Evolutionary conservation across 495 filamentous ascomycete species (phyloP).

Genomic region (Neurospora sp.): DNA sequence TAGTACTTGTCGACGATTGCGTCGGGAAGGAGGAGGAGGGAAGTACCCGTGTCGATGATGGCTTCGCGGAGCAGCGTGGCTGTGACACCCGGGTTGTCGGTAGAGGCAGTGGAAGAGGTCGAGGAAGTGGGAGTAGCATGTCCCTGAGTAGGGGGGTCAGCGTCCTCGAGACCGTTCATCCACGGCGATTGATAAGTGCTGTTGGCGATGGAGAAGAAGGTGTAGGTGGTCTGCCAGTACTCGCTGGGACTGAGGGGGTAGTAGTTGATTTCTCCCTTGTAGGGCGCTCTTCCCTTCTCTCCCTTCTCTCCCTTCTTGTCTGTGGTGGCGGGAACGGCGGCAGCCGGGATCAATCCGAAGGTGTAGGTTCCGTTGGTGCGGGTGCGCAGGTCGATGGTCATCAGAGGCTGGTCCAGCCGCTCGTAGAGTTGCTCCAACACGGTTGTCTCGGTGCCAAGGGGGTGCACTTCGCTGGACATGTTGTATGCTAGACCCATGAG

Average conservation of each 20-base stretch:
- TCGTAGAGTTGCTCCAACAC: constrained; percentile 58
- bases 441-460: constrained; percentile 40
- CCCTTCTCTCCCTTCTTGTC: constrained; percentile 24
- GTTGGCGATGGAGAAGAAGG: constrained; percentile 44
- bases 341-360: constrained; percentile 52
- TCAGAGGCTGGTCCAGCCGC: constrained; percentile 38
- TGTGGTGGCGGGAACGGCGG: neutral
- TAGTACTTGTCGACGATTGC: constrained; percentile 53
- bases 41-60: constrained; percentile 70
- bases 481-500: constrained; percentile 25
- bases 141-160: neutral
- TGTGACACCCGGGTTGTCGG: neutral
- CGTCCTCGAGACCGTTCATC: constrained; percentile 1
- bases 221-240: constrained; percentile 56
- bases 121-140: neutral
- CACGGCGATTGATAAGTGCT: constrained; percentile 25
- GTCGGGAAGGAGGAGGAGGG: constrained; percentile 56
- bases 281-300: constrained; percentile 22
- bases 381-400: constrained; percentile 58
- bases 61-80: constrained; percentile 19
- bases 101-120: neutral
- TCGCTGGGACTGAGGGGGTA: constrained; percentile 49
- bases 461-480: constrained; percentile 28
- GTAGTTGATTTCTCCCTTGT: constrained; percentile 46
- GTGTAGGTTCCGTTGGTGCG: constrained; percentile 60